Percentiles rank a stretch among this genome's conserved stretches.
These are phyloP conservation scores for Lentinus brumalis DNA, from an alignment of 768 basidiomycete genomes.

Conservation along the genomic window DNA sequence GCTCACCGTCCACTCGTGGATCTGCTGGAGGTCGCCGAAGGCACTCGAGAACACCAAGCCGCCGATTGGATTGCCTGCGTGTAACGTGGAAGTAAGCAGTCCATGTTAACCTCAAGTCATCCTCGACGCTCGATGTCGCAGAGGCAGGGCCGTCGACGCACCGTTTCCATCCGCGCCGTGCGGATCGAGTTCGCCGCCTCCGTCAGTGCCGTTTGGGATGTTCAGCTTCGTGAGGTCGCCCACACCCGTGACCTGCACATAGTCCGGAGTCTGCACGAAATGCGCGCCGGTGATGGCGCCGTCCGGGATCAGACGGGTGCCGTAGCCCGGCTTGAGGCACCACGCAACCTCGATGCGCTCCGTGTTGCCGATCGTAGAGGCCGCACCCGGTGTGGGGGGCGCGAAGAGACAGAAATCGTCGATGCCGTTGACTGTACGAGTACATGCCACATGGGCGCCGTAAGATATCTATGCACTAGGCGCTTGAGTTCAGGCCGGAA, in stretches of 20 bases:
- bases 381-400: conserved; percentile 51
- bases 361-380: conserved; percentile 59
- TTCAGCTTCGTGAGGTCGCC: conserved; percentile 70
- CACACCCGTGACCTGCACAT: conserved; percentile 68
- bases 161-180: conserved; percentile 64
- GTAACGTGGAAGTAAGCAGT: not conserved
- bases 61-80: conserved; percentile 57
- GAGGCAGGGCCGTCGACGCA: conserved; percentile 16
- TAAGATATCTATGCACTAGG: not conserved
- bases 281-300: conserved; percentile 73
- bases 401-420: conserved; percentile 60
- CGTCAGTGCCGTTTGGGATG: conserved; percentile 57
- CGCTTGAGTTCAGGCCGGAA: not conserved
- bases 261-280: conserved; percentile 72
- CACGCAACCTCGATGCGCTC: conserved; percentile 61
- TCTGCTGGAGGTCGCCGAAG: conserved; percentile 59
- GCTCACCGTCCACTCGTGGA: conserved; percentile 73
- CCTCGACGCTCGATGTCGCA: not conserved
- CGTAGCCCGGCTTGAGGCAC: conserved; percentile 58
- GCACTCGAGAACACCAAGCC: conserved; percentile 71
- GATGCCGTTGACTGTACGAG: conserved; percentile 52
- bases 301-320: conserved; percentile 69
- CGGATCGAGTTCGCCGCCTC: conserved; percentile 66
- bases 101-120: no score
- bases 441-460: not conserved